These are phyloP conservation scores for Chlamydomonas sphaeroides DNA, from an alignment of 139 green algal genomes.

Conservation along the genomic window DNA sequence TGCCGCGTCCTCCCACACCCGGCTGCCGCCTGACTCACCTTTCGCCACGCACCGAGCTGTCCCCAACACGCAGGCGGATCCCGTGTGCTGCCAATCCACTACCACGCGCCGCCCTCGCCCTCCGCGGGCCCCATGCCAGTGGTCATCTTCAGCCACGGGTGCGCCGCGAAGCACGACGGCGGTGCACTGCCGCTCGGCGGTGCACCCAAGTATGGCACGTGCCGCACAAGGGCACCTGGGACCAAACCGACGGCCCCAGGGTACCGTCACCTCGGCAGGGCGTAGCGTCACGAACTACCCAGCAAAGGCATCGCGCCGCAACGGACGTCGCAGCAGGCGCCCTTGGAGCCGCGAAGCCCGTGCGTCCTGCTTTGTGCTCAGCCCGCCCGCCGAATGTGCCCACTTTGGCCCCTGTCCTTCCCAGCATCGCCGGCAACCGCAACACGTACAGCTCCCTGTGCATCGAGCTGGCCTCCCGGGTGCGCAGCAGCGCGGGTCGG, in stretches of 20 bases:
- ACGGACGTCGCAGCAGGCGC: too few species aligned
- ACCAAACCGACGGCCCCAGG: too few species aligned
- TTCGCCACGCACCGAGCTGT: not conserved
- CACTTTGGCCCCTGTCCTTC: not conserved
- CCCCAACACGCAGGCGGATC: not conserved
- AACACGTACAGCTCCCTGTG: conserved; percentile 73
- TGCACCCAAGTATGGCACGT: too few species aligned
- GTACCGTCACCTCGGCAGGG: too few species aligned
- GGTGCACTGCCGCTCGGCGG: too few species aligned
- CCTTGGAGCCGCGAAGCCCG: too few species aligned
- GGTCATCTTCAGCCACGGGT: conserved; percentile 48
- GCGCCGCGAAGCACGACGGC: not conserved
- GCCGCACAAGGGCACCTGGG: too few species aligned
- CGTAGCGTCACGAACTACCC: too few species aligned
- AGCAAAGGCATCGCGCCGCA: too few species aligned
- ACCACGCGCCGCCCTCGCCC: not conserved
- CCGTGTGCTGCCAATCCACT: conserved; percentile 10
- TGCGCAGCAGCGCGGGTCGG: not conserved
- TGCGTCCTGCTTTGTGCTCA: too few species aligned
- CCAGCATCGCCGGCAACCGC: conserved; percentile 59
- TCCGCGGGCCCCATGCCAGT: not conserved
- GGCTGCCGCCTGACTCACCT: not conserved
- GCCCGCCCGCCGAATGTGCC: not conserved
- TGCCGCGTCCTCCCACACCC: not conserved
- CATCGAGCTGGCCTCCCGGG: conserved; percentile 67